Evolutionary conservation across 306 rosid species (phyloP), one percentile per base, ranked within the genome.

Genomic region (Prosopis cineraria): DNA sequence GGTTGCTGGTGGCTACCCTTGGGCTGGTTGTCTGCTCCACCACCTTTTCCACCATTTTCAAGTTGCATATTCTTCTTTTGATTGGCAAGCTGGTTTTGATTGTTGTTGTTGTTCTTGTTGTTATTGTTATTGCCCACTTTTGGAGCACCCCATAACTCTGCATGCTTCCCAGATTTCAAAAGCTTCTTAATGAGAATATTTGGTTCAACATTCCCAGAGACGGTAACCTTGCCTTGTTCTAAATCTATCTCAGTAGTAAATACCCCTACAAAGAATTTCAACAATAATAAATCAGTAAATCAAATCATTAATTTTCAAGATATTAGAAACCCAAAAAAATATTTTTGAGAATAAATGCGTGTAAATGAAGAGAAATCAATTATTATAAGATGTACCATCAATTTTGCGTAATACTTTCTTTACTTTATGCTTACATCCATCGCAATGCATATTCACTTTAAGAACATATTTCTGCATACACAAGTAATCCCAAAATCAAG

Each of bases 371-470:
- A 31, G 14, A 9, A 48, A 33, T n/a, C n/a, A n/a, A n/a, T n/a
- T n/a, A n/a, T 22, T n/a, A 65, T 29, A 3, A 7, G 3, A n/a
- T 10, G 55, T 84, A 93, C 99, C 99, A 39, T 95, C 99, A 63
- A 95, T 95, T 87, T 87, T 88, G 85, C 90, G 96, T 81, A 95
- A 58, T 86, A 90, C 91, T 91, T 93, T 95, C 97, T 93, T 95
- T 25, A 95, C 99, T 81, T 95, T 93, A 0, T 88, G 91, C 81
- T 91, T 95, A 74, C 99, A 95, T 22, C 99, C 99, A 60, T 93
- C 98, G 56, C 99, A 95, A 84, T 95, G 98, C 16, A 95, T 90
- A 82, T 95, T 95, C 82, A 95, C 99, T 81, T 91, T 93, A 65
- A 95, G 93, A 74, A 86, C 91, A 86, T 89, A 91, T 93, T 88